Evolutionary conservation across 1,139 yeast genomes (phyloP), one percentile per base, ranked within the genome.

Genomic region (Hyphopichia fennica): DNA sequence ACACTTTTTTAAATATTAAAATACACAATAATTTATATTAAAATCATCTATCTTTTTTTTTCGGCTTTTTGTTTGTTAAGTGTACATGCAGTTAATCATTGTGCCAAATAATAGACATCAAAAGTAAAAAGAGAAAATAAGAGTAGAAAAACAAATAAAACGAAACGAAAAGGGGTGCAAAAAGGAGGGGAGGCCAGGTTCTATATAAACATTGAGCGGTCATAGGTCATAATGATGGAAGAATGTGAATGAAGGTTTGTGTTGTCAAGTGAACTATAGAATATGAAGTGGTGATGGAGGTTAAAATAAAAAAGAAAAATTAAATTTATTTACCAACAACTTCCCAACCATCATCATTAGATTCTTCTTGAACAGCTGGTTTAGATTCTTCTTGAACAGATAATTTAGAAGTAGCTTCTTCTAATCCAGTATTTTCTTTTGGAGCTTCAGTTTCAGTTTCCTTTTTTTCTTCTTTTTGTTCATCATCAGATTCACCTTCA

Each of bases 401-500:
- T 42, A 78, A 62, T 41, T 74, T 69, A 34, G 76, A 69, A 37
- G 83, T 69, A 33, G 70, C 69, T 41, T 67, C 50, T 46, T 73
- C 78, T 48, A 75, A 64, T n/a, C 63, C 60, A 35, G 66, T 52
- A 20, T 60, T 57, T 34, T 57, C 63, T 20, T 13, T n/a, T 34
- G 51, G 32, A 22, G 44, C 45, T 38, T 42, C 44, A n/a, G 34
- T 3, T 42, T 40, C 39, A 35, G 30, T 25, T 42, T 43, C 41
- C 37, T 44, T 41, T 29, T 39, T 45, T 20, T 52, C 60, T 46
- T 58, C 65, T 37, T 63, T 69, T 39, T 65, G 76, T 41, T 80
- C 86, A 5, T 80, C 87, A 17, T 82, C 89, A 29, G 78, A 87
- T 13, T 63, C 74, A 34, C 60, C 69, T 40, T 84, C 91, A 44